A percentile compares a stretch with the other conserved stretches of the same genome.
These are phyloP conservation scores for Solanum pinnatisectum DNA, from an alignment of 257 asterid species.

Conservation along the genomic window DNA sequence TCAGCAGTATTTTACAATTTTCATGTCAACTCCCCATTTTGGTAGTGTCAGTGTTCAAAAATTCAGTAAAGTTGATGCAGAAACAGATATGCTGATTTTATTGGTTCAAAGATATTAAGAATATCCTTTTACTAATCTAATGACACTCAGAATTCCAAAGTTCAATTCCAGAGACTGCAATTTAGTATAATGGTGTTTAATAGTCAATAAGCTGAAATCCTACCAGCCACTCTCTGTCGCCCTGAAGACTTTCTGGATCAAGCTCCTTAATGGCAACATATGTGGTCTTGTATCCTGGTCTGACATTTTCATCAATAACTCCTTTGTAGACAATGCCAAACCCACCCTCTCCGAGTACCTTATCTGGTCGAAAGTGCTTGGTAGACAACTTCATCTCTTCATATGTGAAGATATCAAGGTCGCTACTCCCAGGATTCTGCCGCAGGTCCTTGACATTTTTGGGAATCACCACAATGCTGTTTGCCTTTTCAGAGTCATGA, in stretches of 20 bases:
- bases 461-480: conserved; percentile 37
- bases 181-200: background rate
- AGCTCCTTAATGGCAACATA: conserved; percentile 88
- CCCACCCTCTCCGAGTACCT: conserved; percentile 92
- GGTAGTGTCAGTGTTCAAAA: background rate
- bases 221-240: conserved; percentile 99
- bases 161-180: background rate
- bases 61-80: background rate
- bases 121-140: background rate
- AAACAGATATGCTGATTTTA: background rate
- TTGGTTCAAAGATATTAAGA: background rate
- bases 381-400: conserved; percentile 95
- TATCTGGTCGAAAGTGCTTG: conserved; percentile 74
- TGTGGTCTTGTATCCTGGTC: conserved; percentile 48
- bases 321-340: conserved; percentile 90
- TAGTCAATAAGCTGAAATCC: background rate
- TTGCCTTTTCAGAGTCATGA: conserved; percentile 14
- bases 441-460: conserved; percentile 70
- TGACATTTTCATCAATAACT: conserved; percentile 59
- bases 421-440: conserved; percentile 53
- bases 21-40: background rate
- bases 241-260: conserved; percentile 87
- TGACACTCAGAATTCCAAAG: background rate
- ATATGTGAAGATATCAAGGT: conserved; percentile 75
- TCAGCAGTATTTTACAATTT: background rate